A percentile compares a stretch with the other conserved stretches of the same genome.
Evolutionary conservation across 2,329 filamentous ascomycete genomes (phyloP).

Genomic region (Talaromyces piceae): DNA sequence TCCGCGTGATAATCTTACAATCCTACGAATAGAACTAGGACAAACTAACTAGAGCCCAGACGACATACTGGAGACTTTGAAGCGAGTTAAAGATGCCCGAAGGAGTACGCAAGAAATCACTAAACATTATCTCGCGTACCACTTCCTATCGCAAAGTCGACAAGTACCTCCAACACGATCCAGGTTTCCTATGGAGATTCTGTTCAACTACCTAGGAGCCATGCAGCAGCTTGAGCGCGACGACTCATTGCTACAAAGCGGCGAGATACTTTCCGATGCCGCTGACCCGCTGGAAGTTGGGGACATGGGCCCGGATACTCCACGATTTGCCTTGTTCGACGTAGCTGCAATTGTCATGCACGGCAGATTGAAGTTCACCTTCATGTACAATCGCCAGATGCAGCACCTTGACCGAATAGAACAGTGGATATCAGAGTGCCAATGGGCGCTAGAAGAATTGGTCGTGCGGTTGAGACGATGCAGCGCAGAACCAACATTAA

Average conservation of each 20-base stretch:
- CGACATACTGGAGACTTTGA: conserved; percentile 25
- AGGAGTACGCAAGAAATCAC: conserved; percentile 30
- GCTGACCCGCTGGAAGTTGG: conserved; percentile 37
- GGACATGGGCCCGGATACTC: conserved; percentile 39
- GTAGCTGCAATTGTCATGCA: conserved; percentile 44
- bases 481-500: conserved; percentile 28
- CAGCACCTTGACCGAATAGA: conserved; percentile 38
- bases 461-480: conserved; percentile 21
- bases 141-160: conserved; percentile 24
- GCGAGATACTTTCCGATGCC: conserved; percentile 41
- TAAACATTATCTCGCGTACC: conserved; percentile 29
- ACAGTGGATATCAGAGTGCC: conserved; percentile 37
- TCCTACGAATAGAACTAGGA: too few species aligned
- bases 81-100: conserved; percentile 33
- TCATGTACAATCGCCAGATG: conserved; percentile 45
- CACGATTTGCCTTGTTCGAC: conserved; percentile 45
- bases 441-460: conserved; percentile 24
- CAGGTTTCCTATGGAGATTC: conserved; percentile 32
- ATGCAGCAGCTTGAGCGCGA: conserved; percentile 38
- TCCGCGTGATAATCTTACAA: background rate
- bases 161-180: conserved; percentile 26
- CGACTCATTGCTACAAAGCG: conserved; percentile 37
- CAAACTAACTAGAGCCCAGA: conserved; percentile 17
- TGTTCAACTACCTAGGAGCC: conserved; percentile 36
- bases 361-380: conserved; percentile 41